Evolutionary conservation across 1,284 basidiomycete genomes (phyloP), one percentile per base, ranked within the genome.

Genomic region (Ganoderma multipileum): DNA sequence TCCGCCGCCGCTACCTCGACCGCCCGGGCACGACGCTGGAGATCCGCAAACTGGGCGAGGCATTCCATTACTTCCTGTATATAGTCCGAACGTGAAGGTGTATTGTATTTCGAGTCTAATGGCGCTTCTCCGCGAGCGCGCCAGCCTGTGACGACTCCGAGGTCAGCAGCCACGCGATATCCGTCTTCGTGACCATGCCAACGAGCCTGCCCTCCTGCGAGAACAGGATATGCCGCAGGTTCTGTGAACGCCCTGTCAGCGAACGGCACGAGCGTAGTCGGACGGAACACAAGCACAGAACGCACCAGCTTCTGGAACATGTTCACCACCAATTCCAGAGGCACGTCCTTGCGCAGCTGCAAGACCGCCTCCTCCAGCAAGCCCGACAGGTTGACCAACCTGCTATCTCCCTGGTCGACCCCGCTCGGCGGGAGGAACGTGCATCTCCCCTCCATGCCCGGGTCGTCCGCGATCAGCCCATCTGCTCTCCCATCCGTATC

Each of bases 11-110:
- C 57, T 95, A 88, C 79, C 79, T 95, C 42, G 85, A 82, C 18
- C 82, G 79, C 70, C 81, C 85, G 28, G 83, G 78, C 7, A 89
- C 91, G n/a, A 85, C 77, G 9, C 79, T 94, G 9, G 87, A 92
- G 75, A 84, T 92, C 72, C 88, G 85, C 72, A 83, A 87, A 72
- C 80, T 93, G 57, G 91, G 93, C 41, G 92, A 95, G 66, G 89
- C 89, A 6, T 96, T 96, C 76, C 94, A 95, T 79, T 96, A 96
- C 80, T 95, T 93, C 78, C 82, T 95, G 77, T 96, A 95, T 79
- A 86, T 86, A 58, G 68, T 79, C 50, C 59, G 74, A 65, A 74
- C 73, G 52, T 75, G 55, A 72, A 39, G 7, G 5, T 11, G 20
- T 28, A 44, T 39, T 39, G 28, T 33, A 33, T 36, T 6, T 60